Base-by-base conservation (phyloP, 768 basidiomycete species). In the Porpolomopsis calyptriformis region DNA sequence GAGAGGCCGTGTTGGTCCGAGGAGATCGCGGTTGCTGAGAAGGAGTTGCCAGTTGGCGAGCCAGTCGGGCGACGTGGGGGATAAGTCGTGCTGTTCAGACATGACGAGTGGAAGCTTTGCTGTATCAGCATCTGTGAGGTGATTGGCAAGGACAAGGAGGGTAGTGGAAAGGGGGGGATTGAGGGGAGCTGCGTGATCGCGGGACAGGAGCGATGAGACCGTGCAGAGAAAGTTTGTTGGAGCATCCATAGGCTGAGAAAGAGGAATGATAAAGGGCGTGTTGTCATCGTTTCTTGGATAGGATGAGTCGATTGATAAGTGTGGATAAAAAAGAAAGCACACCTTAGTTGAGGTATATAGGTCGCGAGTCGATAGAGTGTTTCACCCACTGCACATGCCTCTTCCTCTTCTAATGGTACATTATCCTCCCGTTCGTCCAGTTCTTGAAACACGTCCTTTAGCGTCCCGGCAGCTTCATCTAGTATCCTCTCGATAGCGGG, bases 401-500 rank as follows among this genome's bases (percentile, higher is more conserved):
- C 85, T 52, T 85, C 81, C 48, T 82, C 78, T 43, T 83, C 81
- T 53, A 83, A 53, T 1, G 55, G 48, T 0, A 59, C 53, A 27
- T 55, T 56, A 29, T 86, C 82, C 9, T 79, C 80, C 46, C 75
- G 67, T 18, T 75, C 72, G 50, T 86, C 83, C 40, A 82, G 69
- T 51, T 85, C 83, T 53, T 83, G 80, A 11, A 85, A 70, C 4
- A 85, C 71, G 51, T 88, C 86, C 57, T 78, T 81, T 49, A 84
- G 54, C 4, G 82, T 72, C 0, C 79, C 77, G 1, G 82, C 77
- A 4, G 76, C 75, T 60, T 89, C 86, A 37, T 79, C 75, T 47
- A 89, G 54, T 37, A 88, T 70, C 43, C 67, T 71, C 50, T 81
- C 80, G 50, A 66, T 69, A 26, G 68, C 66, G 33, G 47, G 37